These are phyloP conservation scores for Trichosporon sp. DNA, from an alignment of 1,284 basidiomycete genomes.

Conservation along the genomic window DNA sequence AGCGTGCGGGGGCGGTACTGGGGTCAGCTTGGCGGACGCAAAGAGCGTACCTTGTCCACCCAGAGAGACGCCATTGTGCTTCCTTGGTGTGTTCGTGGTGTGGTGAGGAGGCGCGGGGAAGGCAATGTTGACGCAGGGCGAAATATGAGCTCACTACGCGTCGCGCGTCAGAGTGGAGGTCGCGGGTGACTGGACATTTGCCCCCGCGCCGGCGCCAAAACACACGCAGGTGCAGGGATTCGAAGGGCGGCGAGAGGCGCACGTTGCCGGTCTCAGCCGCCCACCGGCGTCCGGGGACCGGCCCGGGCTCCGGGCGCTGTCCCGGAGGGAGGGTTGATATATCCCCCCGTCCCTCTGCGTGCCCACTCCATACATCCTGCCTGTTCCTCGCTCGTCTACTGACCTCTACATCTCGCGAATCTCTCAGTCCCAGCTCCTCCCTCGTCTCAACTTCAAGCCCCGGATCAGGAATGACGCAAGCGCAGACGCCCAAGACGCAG, in stretches of 20 bases:
- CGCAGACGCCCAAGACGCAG: constrained; percentile 25
- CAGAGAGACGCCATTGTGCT: constrained; percentile 67
- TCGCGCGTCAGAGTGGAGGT: background rate
- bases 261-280: background rate
- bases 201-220: background rate
- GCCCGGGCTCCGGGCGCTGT: background rate
- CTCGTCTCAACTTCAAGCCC: background rate
- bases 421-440: background rate
- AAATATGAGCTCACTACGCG: background rate
- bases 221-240: background rate
- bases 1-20: constrained; percentile 84
- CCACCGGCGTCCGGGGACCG: background rate
- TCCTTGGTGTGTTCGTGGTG: background rate
- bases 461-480: constrained; percentile 7
- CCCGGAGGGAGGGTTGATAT: background rate
- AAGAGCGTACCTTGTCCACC: constrained; percentile 67
- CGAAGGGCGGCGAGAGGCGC: background rate
- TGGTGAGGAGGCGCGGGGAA: too few relatives aligned
- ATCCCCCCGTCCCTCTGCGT: background rate
- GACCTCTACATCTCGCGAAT: background rate
- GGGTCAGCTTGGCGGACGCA: background rate
- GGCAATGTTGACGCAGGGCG: background rate
- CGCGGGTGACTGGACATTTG: background rate
- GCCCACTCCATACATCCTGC: background rate
- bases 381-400: background rate